These are phyloP conservation scores for Alternaria infectoria DNA, from an alignment of 2,329 filamentous ascomycete genomes.

Conservation along the genomic window DNA sequence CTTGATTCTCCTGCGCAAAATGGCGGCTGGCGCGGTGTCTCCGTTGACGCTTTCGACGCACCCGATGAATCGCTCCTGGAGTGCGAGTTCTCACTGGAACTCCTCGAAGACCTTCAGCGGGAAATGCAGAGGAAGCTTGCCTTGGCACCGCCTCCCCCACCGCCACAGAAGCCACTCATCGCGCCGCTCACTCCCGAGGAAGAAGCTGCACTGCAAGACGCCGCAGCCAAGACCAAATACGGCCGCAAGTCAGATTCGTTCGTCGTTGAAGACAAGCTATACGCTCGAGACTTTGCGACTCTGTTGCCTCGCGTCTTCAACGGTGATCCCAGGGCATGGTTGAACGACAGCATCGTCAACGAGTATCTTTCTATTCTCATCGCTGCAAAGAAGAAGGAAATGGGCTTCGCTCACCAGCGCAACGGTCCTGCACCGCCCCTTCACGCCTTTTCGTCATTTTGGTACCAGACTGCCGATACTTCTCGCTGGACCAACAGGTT, in stretches of 20 bases:
- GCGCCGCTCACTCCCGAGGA: slow-evolving; percentile 25
- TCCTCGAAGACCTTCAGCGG: slow-evolving; percentile 25
- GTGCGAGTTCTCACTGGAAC: slow-evolving; percentile 25
- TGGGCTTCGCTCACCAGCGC: slow-evolving; percentile 61
- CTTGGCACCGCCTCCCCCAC: slow-evolving; percentile 12
- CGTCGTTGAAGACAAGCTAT: slow-evolving; percentile 50
- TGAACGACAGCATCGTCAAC: slow-evolving; percentile 80
- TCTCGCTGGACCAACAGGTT: slow-evolving; percentile 55
- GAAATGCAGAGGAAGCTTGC: slow-evolving; percentile 21
- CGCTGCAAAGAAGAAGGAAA: slow-evolving; percentile 62
- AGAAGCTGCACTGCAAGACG: slow-evolving; percentile 13
- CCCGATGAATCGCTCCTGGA: slow-evolving; percentile 29
- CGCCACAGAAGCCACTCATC: slow-evolving; percentile 26
- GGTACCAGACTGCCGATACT: slow-evolving; percentile 62
- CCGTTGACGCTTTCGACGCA: slow-evolving; percentile 14
- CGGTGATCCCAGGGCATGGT: slow-evolving; percentile 63
- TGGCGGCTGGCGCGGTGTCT: slow-evolving; percentile 19
- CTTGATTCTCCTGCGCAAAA: neutral
- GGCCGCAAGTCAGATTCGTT: slow-evolving; percentile 18
- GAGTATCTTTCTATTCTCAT: slow-evolving; percentile 68
- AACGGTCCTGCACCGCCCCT: slow-evolving; percentile 65
- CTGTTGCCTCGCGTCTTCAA: slow-evolving; percentile 51
- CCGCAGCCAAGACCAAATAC: slow-evolving; percentile 19
- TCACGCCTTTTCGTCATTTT: slow-evolving; percentile 69
- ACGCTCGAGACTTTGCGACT: slow-evolving; percentile 67